A percentile compares a stretch with the other conserved stretches of the same genome.
Conservation (phyloP, 345 rosid genomes). For the Noccaea caerulescens region DNA sequence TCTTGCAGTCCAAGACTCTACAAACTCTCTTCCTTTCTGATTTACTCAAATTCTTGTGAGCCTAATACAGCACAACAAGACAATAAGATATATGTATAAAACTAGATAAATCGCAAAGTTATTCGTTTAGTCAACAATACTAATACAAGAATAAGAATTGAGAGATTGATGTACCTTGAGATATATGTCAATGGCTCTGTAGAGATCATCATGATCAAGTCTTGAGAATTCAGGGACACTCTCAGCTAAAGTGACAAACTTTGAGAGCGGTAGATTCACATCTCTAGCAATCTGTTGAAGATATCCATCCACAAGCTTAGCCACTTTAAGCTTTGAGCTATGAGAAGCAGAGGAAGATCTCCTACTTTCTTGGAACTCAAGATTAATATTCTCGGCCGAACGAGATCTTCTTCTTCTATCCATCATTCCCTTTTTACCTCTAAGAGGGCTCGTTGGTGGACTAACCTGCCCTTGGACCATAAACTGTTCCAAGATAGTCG, state of each 20-base stretch:
- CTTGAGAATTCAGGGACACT: constrained; percentile 83
- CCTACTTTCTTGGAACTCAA: constrained; percentile 86
- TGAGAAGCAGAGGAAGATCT: constrained; percentile 98
- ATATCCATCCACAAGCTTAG: constrained; percentile 89
- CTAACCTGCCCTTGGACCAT: constrained; percentile 84
- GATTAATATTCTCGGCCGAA: constrained; percentile 82
- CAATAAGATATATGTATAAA: not conserved
- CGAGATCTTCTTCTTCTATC: constrained; percentile 87
- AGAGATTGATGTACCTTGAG: constrained; percentile 73
- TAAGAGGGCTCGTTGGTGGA: constrained; percentile 90
- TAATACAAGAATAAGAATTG: not conserved
- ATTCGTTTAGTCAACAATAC: not conserved
- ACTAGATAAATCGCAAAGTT: not conserved
- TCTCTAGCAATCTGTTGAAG: constrained; percentile 83
- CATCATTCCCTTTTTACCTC: constrained; percentile 60
- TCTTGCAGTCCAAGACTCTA: constrained; percentile 87
- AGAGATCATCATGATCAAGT: constrained; percentile 88
- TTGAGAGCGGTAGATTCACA: constrained; percentile 73
- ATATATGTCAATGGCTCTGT: constrained; percentile 90
- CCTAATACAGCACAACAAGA: constrained; percentile 44
- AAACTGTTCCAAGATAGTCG: constrained; percentile 80
- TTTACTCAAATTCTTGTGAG: constrained; percentile 83
- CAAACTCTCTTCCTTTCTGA: constrained; percentile 84
- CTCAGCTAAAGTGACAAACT: constrained; percentile 80
- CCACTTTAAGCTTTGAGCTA: constrained; percentile 89